These are phyloP conservation scores for Ajuga chamaepitys DNA, from an alignment of 257 asterid species.

Conservation along the genomic window DNA sequence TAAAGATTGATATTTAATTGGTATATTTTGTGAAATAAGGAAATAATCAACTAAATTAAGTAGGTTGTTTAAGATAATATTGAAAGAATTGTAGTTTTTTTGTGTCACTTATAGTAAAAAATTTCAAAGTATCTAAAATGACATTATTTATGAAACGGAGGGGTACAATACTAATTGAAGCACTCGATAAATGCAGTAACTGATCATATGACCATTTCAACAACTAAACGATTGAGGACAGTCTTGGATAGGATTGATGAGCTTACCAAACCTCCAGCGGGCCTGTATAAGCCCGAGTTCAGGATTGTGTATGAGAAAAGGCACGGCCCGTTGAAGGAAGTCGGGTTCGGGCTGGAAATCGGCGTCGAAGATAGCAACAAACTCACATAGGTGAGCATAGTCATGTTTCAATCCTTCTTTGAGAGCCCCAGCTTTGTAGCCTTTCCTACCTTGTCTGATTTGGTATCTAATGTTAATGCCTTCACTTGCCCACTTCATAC, in stretches of 20 bases:
- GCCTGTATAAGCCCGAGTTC: slow-evolving; percentile 58
- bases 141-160: no score
- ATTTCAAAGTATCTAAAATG: no score
- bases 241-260: background rate
- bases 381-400: slow-evolving; percentile 47
- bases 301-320: slow-evolving; percentile 45
- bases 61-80: no score
- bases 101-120: no score
- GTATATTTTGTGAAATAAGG: no score
- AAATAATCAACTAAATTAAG: no score
- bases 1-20: no score
- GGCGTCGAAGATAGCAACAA: slow-evolving; percentile 63
- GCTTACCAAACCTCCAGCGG: slow-evolving; percentile 64
- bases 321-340: slow-evolving; percentile 42
- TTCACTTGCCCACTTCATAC: slow-evolving; percentile 50
- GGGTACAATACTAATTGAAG: no score
- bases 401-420: slow-evolving; percentile 41
- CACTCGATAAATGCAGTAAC: no score
- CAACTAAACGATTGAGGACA: background rate
- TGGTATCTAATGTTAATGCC: slow-evolving; percentile 56
- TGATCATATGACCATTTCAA: background rate
- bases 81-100: no score
- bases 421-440: slow-evolving; percentile 69
- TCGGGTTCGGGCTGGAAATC: slow-evolving; percentile 66
- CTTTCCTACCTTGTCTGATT: slow-evolving; percentile 42